Conservation (phyloP, 495 filamentous ascomycete species). For the Rhizodiscina lignyota region DNA sequence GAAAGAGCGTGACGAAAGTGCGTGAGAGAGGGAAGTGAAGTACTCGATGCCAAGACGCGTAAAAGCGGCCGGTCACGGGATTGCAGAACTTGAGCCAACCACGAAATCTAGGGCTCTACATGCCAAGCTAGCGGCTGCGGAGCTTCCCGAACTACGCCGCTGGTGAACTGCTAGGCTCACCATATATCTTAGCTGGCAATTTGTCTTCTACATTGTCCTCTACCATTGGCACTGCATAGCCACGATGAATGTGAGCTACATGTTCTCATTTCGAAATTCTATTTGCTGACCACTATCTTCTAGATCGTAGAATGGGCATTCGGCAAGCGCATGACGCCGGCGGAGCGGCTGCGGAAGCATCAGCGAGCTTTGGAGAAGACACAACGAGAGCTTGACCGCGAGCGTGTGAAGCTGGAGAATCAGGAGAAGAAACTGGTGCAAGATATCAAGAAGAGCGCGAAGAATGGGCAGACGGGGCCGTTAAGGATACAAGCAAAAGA, state of each 20-base stretch:
- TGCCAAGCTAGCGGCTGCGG: too few relatives aligned
- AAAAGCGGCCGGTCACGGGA: too few relatives aligned
- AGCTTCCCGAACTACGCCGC: too few relatives aligned
- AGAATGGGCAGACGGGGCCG: slow-evolving; percentile 91
- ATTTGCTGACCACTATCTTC: slow-evolving; percentile 5
- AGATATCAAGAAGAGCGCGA: slow-evolving; percentile 94
- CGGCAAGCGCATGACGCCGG: slow-evolving; percentile 94
- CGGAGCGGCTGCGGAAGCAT: slow-evolving; percentile 91
- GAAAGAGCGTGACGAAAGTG: too few relatives aligned
- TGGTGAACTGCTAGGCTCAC: too few relatives aligned
- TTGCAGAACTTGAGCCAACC: too few relatives aligned
- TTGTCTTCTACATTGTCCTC: too few relatives aligned
- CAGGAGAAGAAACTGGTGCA: slow-evolving; percentile 93
- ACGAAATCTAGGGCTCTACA: too few relatives aligned
- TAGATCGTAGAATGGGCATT: slow-evolving; percentile 98
- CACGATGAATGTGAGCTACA: slow-evolving; percentile 44
- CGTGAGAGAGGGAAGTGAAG: too few relatives aligned
- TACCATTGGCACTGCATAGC: too few relatives aligned
- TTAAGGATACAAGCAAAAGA: slow-evolving; percentile 97
- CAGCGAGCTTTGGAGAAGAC: slow-evolving; percentile 93
- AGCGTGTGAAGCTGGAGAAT: slow-evolving; percentile 86
- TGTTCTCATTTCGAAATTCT: slow-evolving; percentile 18
- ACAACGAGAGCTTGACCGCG: slow-evolving; percentile 85
- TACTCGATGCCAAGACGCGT: too few relatives aligned
- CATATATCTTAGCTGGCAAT: too few relatives aligned